Base-by-base conservation (phyloP, 306 rosid genomes). In the Cicer judaicum region DNA sequence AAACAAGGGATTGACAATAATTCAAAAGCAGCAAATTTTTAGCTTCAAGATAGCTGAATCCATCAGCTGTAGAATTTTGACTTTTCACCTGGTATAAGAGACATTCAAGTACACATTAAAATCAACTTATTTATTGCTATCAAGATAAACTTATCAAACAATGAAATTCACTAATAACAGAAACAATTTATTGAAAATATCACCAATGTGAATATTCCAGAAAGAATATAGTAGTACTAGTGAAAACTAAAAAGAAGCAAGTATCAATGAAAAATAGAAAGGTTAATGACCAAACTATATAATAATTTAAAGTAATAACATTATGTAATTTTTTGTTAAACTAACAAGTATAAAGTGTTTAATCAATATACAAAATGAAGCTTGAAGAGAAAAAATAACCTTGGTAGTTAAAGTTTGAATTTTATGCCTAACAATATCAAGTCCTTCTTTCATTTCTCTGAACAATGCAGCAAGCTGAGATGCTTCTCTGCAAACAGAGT, bases 31-130 rank as follows among this genome's bases (percentile, higher is more conserved):
- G 78, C 34, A 89, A 74, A 80, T 94, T 84, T 77, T 94, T 94
- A 56, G 96, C 90, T 81, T 94, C 99, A 44, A 94, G 95, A 80
- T 90, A 94, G 77, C 91, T 88, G 53, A 94, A 86, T 63, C 98
- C 99, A 64, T 89, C 92, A 10, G 85, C 80, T 6, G 96, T 89
- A 5, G 90, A 89, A 53, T 84, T 81, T 63, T 90, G 84, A 78
- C 80, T 84, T 61, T 83, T 92, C 77, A 90, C 93, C 94, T 92
- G 64, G 73, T 34, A 83, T 14, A 53, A 47, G 53, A 75, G 59
- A 48, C 64, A 82, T 12, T 7, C 7, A 63, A 11, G 57, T 11
- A 68, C 16, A 13, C n/a, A 12, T 78, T 40, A 54, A 15, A 41
- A 65, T 52, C 48, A 79, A 21, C 67, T 18, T 40, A 73, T 61